Base-by-base conservation (phyloP, 2,329 filamentous ascomycete genomes). In the Chrysoporthe cubensis region DNA sequence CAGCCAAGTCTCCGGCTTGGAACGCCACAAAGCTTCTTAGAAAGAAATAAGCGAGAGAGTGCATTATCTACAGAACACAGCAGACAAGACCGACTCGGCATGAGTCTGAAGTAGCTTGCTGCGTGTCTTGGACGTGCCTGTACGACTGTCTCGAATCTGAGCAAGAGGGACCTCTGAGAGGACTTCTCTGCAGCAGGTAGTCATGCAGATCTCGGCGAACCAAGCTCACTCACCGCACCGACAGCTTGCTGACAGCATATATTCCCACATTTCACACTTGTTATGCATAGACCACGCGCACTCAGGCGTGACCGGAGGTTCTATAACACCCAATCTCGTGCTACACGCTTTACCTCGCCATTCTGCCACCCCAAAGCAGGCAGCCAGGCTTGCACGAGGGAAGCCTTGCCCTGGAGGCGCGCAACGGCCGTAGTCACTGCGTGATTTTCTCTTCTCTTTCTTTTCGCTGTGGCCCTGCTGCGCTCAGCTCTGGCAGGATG, bases 21-120 rank as follows among this genome's bases (percentile, higher is more conserved):
- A n/a, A 64, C 40, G 44, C 57, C 46, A 58, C 46, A 42, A 42
- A 56, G 44, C 46, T 48, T 34, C 34, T 46, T 32, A 9, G 26
- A 52, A 61, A 34, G 26, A 40, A 61, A 37, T 61, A 66, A 61
- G 67, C 67, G 60, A 64, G 40, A 14, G 44, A 50, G 34, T 43
- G n/a, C 40, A 37, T 42, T 40, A 26, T 37, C 18, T 40, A n/a
- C 16, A 13, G 37, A 7, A 57, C 48, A 64, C 42, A 65, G n/a
- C 34, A 65, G 44, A 37, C 44, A 61, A 62, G 40, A 69, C 67
- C 66, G n/a, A 18, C 9, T 66, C 48, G 60, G 65, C 37, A 13
- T 50, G 9, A 26, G 48, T 52, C 21, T n/a, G 32, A 32, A 18
- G 59, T 66, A 40, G 42, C 48, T 26, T 37, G 34, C 11, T 34